Evolutionary conservation across 495 filamentous ascomycete genomes (phyloP).

Genomic region (Diplogelasinospora grovesii): DNA sequence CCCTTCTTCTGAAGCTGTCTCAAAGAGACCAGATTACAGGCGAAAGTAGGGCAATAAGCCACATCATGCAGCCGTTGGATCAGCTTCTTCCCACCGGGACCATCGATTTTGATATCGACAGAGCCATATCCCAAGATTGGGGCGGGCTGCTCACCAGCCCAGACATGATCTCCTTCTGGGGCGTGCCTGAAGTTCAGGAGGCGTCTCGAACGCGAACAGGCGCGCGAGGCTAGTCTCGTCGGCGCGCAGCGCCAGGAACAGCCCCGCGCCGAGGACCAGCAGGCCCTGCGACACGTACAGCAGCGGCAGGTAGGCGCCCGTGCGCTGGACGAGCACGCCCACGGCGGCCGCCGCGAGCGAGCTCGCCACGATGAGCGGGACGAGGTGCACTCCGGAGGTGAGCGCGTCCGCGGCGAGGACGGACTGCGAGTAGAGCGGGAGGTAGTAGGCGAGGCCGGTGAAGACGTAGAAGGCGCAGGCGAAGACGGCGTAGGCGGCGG

Average conservation of each 20-base stretch:
- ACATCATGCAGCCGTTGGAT: too few relatives aligned
- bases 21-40: too few relatives aligned
- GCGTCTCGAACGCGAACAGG: too few relatives aligned
- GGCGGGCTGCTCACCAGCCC: conserved; percentile 3
- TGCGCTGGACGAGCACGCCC: conserved; percentile 64
- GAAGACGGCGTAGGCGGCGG: conserved; percentile 47
- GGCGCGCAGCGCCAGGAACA: too few relatives aligned
- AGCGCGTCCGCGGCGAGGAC: conserved; percentile 66
- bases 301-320: conserved; percentile 42
- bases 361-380: conserved; percentile 63
- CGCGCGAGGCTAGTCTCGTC: too few relatives aligned
- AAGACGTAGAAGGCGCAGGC: conserved; percentile 63
- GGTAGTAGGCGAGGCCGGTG: conserved; percentile 61
- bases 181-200: conserved; percentile 3
- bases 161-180: conserved; percentile 1
- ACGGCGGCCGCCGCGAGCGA: conserved; percentile 52
- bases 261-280: conserved; percentile 53
- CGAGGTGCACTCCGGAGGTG: conserved; percentile 65
- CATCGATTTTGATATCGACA: too few relatives aligned
- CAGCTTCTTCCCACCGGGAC: too few relatives aligned
- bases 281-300: conserved; percentile 48
- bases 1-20: too few relatives aligned
- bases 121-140: too few relatives aligned
- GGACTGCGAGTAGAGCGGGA: conserved; percentile 68
- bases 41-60: too few relatives aligned